These are phyloP conservation scores for Lunasporangiospora selenospora DNA, from an alignment of 192 early-diverging fungal species.

Conservation along the genomic window DNA sequence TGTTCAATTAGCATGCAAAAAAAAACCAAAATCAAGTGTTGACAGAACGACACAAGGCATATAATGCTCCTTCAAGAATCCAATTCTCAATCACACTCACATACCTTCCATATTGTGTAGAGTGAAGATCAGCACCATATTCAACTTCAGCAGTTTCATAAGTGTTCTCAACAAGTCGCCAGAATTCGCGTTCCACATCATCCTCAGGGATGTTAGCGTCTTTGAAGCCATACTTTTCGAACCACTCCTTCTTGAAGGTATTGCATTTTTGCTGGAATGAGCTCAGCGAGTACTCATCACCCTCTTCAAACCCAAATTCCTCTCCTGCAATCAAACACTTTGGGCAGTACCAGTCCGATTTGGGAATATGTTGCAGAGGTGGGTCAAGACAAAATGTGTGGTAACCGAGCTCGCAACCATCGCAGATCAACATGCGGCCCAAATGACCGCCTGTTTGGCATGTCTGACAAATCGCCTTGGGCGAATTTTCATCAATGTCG, in stretches of 20 bases:
- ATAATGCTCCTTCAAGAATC: neutral
- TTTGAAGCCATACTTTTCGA: conserved; percentile 57
- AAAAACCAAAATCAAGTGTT: conserved; percentile 16
- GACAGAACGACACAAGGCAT: conserved; percentile 3
- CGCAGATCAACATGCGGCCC: conserved; percentile 78
- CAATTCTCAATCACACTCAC: neutral
- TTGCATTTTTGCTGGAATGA: conserved; percentile 83
- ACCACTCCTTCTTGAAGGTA: conserved; percentile 82
- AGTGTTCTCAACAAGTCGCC: conserved; percentile 86
- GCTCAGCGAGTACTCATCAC: conserved; percentile 75
- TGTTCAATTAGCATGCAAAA: no score
- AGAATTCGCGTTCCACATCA: conserved; percentile 90
- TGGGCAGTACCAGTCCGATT: conserved; percentile 88
- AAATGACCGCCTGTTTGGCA: conserved; percentile 53
- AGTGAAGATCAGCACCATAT: conserved; percentile 96
- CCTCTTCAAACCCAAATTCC: conserved; percentile 96
- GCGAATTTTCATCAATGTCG: conserved; percentile 16
- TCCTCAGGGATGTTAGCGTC: conserved; percentile 62
- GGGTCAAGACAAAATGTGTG: conserved; percentile 78
- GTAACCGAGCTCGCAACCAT: conserved; percentile 77
- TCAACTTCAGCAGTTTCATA: conserved; percentile 92
- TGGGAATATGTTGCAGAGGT: conserved; percentile 54
- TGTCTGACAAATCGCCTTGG: conserved; percentile 58
- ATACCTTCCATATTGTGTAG: conserved; percentile 88
- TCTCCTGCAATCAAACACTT: conserved; percentile 78